Evolutionary conservation across 2,329 filamentous ascomycete species (phyloP), one percentile per base, ranked within the genome.

Genomic region (Colletotrichum horii): DNA sequence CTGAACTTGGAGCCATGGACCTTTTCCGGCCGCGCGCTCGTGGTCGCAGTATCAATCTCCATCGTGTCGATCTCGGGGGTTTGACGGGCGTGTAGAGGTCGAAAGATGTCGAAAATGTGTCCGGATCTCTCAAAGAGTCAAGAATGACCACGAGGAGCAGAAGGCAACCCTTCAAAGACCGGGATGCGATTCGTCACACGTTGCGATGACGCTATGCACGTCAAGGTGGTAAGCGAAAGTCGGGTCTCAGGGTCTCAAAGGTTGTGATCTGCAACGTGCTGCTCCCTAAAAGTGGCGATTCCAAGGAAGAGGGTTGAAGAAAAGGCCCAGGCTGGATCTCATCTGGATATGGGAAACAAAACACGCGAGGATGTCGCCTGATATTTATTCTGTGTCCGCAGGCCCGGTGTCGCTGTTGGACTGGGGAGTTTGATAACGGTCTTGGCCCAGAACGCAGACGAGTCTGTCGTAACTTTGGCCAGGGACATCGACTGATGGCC

Each of bases 1-100:
- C 85, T 84, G 67, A 87, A 79, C 77, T 83, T 85, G 43, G 83
- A 84, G 74, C 79, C 82, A 74, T 83, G 80, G 64, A 83, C 82
- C 78, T 70, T 75, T 19, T 56, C 66, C 15, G 70, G 70, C 56
- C 70, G 64, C 16, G 70, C 73, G 15, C 56, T 73, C 82, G 71
- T 71, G 9, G 71, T 66, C 60, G 71, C 66, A 79, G 66, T 56
- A 30, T 78, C 69, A 34, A 66, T 76, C 22, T 78, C 70, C 67
- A 66, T 76, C 38, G 28, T 34, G 48, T 34, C 11, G 19, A 43
- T 66, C 43, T 38, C 19, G 3, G 38, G 26, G 8, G 4, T 19
- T 34, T 28, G 30, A 22, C 14, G 28, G n/a, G 24, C 22, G 48
- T 12, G 43, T n/a, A 22, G 22, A 60, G n/a, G 16, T 30, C 6